Base-by-base conservation (phyloP, 1,284 basidiomycete species). In the Erythrobasidium hasegawianum region DNA sequence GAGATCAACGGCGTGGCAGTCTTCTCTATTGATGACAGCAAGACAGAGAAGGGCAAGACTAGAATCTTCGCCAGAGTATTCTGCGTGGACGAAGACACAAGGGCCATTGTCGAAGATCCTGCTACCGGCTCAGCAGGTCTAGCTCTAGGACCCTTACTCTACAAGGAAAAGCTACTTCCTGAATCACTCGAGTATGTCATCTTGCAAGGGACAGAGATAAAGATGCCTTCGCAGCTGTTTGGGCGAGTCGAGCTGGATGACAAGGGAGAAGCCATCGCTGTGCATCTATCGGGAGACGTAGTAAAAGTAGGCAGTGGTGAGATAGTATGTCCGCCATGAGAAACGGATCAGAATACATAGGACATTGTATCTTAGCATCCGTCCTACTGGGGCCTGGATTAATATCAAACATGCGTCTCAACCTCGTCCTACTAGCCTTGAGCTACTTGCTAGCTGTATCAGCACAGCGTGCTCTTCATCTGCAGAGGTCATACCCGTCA, bases 71-170 rank as follows among this genome's bases (percentile, higher is more conserved):
- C 52, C 2, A 59, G 64, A 20, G 64, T 67, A 5, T 59, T 59
- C 24, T 67, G 45, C 33, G 22, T 22, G 29, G 64, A 67, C n/a
- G 14, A 59, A 24, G 57, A 29, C 16, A 40, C 41, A 0, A 13
- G 52, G 18, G 45, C 49, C 24, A 20, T 54, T 26, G 24, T 54
- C 2, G 64, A 67, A 39, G 64, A 67, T 41, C 53, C 64, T 5
- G 64, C 64, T 41, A 67, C 64, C n/a, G 64, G 64, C 1, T 67
- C 64, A 22, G 64, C 64, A 2, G 64, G 53, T 45, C 20, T 67
- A 7, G 64, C 45, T 57, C 64, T 67, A 14, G 64, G 64, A n/a
- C 57, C 59, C 1, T 50, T 67, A 16, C 18, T 67, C 2, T 26
- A 53, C 16, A 40, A 45, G 18, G 64, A 67, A 43, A 45, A 39